Percentiles rank a stretch among this genome's conserved stretches.
Conservation (phyloP, 192 early-diverging fungal genomes). For the Oehlia diaphana region DNA sequence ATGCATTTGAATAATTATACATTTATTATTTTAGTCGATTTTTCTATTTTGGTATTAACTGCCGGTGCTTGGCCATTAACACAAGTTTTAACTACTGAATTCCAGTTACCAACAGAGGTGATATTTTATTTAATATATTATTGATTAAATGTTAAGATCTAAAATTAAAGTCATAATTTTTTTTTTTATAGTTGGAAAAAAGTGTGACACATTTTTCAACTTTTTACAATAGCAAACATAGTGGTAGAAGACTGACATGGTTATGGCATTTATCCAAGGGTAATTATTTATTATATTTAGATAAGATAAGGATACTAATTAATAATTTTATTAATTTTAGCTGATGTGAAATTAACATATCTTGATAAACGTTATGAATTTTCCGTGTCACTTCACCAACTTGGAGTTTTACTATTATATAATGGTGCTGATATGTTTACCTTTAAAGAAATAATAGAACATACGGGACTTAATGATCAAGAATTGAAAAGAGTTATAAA, state of each 20-base stretch:
- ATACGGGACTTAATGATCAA: constrained; percentile 50
- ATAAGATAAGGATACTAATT: neutral
- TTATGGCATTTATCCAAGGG: constrained; percentile 79
- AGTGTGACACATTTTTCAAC: constrained; percentile 66
- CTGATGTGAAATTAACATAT: constrained; percentile 64
- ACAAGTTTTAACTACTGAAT: constrained; percentile 63
- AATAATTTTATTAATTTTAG: constrained; percentile 36
- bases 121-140: neutral
- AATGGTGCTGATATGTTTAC: constrained; percentile 52
- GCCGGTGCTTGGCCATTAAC: constrained; percentile 82
- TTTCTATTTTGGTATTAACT: constrained; percentile 74
- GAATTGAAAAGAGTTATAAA: constrained; percentile 63
- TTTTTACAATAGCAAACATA: constrained; percentile 73
- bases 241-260: constrained; percentile 79
- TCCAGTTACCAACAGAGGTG: constrained; percentile 86
- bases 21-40: constrained; percentile 52
- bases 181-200: constrained; percentile 56
- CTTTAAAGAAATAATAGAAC: constrained; percentile 55
- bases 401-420: constrained; percentile 67
- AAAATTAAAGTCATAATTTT: neutral
- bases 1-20: too few species aligned
- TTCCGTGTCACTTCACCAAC: constrained; percentile 69
- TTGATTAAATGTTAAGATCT: neutral
- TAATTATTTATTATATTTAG: constrained; percentile 29
- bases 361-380: constrained; percentile 80